These are phyloP conservation scores for Pythium rhizo-oryzae DNA, from an alignment of 352 stramenopile genomes.

Conservation along the genomic window DNA sequence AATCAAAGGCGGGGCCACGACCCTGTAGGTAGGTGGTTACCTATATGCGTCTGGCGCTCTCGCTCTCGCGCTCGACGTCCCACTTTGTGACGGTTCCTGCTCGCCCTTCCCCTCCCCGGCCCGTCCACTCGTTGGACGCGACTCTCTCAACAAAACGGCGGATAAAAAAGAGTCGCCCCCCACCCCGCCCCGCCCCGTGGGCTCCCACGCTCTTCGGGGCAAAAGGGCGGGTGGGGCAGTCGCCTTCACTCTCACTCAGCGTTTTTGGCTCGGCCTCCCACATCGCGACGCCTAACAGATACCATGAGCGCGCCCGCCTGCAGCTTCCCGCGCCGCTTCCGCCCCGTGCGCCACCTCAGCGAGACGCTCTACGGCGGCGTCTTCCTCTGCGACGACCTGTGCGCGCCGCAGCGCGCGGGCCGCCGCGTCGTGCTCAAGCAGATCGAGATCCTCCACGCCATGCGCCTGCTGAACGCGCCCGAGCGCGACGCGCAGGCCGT, in stretches of 20 bases:
- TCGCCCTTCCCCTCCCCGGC: background rate
- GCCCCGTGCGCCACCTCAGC: constrained; percentile 37
- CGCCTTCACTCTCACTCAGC: background rate
- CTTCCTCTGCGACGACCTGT: constrained; percentile 46
- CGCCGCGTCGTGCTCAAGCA: constrained; percentile 50
- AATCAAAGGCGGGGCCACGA: no score
- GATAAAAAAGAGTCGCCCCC: background rate
- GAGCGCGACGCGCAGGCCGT: constrained; percentile 28
- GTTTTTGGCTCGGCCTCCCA: background rate
- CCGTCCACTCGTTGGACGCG: background rate
- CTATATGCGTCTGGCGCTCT: no score
- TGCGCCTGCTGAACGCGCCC: constrained; percentile 22
- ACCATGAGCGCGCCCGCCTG: background rate
- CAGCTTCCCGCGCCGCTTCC: constrained; percentile 20
- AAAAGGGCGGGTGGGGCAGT: background rate
- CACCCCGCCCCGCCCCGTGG: background rate
- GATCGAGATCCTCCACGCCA: constrained; percentile 42
- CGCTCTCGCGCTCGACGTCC: no score
- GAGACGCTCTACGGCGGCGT: constrained; percentile 52
- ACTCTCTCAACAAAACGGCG: background rate
- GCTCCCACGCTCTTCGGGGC: background rate
- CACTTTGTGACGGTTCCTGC: background rate
- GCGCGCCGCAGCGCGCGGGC: background rate
- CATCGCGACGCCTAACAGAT: background rate
- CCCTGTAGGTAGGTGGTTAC: no score